Percentiles rank a stretch among this genome's conserved stretches.
phyloP scores from a whole-genome alignment of 2,329 filamentous ascomycete genomes.

The Colletotrichum orbiculare region DNA sequence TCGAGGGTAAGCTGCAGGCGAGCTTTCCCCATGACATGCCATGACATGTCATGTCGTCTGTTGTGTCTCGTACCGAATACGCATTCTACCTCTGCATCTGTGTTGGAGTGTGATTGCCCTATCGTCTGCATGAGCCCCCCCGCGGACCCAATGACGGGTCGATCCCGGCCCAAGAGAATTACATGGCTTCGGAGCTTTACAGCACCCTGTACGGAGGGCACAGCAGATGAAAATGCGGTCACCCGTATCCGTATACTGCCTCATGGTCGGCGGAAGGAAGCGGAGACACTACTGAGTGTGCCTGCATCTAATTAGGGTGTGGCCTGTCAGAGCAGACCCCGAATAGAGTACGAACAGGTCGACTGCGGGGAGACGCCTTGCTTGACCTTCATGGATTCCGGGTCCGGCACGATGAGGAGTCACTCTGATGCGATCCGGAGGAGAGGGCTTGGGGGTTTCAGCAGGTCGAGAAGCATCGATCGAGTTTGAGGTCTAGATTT shows the following conservation, averaged over 20 bases:
- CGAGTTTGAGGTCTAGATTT: background rate
- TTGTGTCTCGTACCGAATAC: no score
- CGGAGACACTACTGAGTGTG: background rate
- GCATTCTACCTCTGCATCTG: background rate
- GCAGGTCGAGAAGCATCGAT: conserved; percentile 11
- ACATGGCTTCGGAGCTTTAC: conserved; percentile 11
- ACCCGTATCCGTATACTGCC: no score
- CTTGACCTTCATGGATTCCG: background rate
- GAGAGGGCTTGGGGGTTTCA: conserved; percentile 6
- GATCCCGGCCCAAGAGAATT: conserved; percentile 14
- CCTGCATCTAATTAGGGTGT: conserved; percentile 18
- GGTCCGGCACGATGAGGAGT: background rate
- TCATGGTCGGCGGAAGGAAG: no score
- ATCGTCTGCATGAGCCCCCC: conserved; percentile 27
- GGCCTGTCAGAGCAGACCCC: conserved; percentile 11
- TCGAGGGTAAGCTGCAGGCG: no score
- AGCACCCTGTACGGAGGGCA: no score
- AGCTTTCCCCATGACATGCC: no score
- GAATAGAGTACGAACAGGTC: conserved; percentile 2
- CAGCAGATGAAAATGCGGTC: no score
- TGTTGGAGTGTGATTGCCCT: conserved; percentile 9
- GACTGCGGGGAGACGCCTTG: conserved; percentile 28
- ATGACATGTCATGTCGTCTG: no score
- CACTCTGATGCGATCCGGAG: background rate
- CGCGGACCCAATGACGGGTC: conserved; percentile 26